These are phyloP conservation scores for Sugiyamaella paludigena DNA, from an alignment of 1,139 yeast species.

Conservation along the genomic window DNA sequence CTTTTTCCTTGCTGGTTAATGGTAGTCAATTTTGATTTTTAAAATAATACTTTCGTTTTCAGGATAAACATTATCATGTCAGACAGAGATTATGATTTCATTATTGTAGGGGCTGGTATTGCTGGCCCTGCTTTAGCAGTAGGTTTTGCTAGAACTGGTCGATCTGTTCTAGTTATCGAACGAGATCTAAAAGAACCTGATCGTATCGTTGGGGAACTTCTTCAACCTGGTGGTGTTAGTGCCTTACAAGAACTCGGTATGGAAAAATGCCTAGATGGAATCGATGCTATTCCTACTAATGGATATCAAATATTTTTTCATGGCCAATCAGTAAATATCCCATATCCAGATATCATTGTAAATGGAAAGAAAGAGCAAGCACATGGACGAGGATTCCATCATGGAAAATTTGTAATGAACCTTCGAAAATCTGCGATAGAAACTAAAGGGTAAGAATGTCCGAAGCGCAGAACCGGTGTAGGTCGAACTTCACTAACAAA, in stretches of 20 bases:
- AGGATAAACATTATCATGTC: conserved; percentile 4
- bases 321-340: conserved; percentile 54
- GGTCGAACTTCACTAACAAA: conserved; percentile 30
- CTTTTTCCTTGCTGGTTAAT: no score
- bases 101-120: conserved; percentile 92
- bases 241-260: conserved; percentile 80
- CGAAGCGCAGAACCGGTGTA: no score
- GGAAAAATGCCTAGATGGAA: conserved; percentile 72
- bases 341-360: conserved; percentile 54
- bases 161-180: conserved; percentile 62
- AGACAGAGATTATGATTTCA: conserved; percentile 49
- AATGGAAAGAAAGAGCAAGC: conserved; percentile 42
- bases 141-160: conserved; percentile 85
- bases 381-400: conserved; percentile 79
- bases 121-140: conserved; percentile 93
- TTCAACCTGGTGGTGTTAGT: conserved; percentile 92
- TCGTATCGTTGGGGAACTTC: conserved; percentile 92
- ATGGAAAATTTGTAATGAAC: conserved; percentile 80
- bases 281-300: conserved; percentile 71
- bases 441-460: conserved; percentile 39
- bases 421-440: conserved; percentile 66
- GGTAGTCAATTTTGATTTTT: no score
- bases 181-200: conserved; percentile 92
- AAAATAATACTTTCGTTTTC: no score
- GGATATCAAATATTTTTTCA: conserved; percentile 81